Evolutionary conservation across 2,329 filamentous ascomycete species (phyloP), one percentile per base, ranked within the genome.

Genomic region (Endocalyx cinctus): DNA sequence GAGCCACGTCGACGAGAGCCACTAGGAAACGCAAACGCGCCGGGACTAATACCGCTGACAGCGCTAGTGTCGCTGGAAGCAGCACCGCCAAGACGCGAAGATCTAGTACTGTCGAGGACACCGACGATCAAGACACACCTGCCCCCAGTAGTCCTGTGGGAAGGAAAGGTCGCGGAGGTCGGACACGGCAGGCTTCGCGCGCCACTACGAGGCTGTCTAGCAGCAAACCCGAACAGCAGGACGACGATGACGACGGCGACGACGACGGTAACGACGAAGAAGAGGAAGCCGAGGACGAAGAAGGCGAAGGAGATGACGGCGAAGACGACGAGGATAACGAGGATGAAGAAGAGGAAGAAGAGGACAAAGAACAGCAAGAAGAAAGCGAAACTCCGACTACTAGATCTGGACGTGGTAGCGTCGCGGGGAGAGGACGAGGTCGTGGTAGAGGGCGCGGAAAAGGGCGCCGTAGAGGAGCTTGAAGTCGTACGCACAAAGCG

Each of bases 31-130:
- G 67, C 33, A 72, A 69, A 53, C 61, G 68, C 22, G 58, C 57
- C 14, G 57, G 58, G 14, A 58, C 61, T 2, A 50, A 50, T 2
- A 38, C 45, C 8, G 46, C 50, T 10, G 52, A 63, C 10, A 62
- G 60, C 35, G 54, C 60, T 2, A 63, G 69, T 10, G 63, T 66
- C 5, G 69, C 72, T 10, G 70, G 70, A 34, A 72, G 10, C 59
- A 70, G 46, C 62, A 72, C 32, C 55, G 59, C 42, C 60, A 67
- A 33, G 66, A 67, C 42, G 48, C 59, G 25, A 45, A 50, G 27
- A 58, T 63, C 33, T 19, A 72, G 69, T 42, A 73, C 70, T 5
- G 63, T 73, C n/a, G 70, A 71, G 4, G 70, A 73, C 35, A 71
- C 70, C 1, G 70, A 74, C 42, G 64, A 64, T 25, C n/a, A n/a